Base-by-base conservation (phyloP, 2,329 filamentous ascomycete genomes). In the Paecilomyces fulvus region DNA sequence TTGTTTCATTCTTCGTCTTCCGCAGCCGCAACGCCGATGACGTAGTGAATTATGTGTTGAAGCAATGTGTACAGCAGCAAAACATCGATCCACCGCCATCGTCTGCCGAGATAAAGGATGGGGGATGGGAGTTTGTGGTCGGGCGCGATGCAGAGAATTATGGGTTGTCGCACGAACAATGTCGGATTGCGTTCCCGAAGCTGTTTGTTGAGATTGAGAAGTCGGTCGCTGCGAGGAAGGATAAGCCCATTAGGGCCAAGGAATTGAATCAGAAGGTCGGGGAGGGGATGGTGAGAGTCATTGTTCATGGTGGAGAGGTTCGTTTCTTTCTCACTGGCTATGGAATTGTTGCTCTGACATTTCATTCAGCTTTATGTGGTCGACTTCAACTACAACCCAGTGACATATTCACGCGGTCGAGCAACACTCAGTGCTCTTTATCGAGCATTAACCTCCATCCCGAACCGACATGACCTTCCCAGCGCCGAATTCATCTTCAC, bases 401-500 rank as follows among this genome's bases (percentile, higher is more conserved):
- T 61, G 6, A 75, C 72, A 7, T 70, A 65, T 50, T 64, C 70
- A 0, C 69, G 73, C 11, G 73, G 67, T 10, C 70, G 68, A 60
- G 76, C 76, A 1, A 77, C 76, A 0, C 67, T 80, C 2, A 73
- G 77, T 59, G 70, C 77, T 6, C 68, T 81, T 30, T 71, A 81
- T 58, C 77, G 79, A 30, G 77, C 79, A 8, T 68, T 81, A 12
- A 61, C 69, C 30, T 66, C 75, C 2, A 70, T 72, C 25, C 71
- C 76, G 5, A 63, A 70, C 43, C 66, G 67, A 12, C 61, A 71
- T 10, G 63, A 60, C 10, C 69, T 80, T 10, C 78, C 78, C 7
- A 76, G 76, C 53, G 74, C 80, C 53, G 78, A 80, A 60, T 80
- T 80, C 59, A 72, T 75, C 33, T 74, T 80, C 58, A 75, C 73